Evolutionary conservation across 768 basidiomycete genomes (phyloP).

Genomic region (Melanogaster broomeanus): DNA sequence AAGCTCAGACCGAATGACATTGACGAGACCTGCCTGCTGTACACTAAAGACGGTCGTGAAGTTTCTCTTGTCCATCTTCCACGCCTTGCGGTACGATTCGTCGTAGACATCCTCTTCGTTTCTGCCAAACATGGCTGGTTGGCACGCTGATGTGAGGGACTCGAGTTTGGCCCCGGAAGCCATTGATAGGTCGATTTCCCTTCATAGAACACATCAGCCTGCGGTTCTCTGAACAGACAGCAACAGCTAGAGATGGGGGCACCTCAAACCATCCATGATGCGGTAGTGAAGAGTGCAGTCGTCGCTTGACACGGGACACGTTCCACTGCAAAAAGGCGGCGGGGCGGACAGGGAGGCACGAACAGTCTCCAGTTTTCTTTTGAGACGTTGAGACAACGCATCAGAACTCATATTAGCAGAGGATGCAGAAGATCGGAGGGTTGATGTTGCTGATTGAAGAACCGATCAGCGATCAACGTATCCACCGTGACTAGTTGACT

Average conservation of each 20-base stretch:
- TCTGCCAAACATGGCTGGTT: background rate
- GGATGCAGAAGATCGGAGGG: too few relatives aligned
- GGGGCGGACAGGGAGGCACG: background rate
- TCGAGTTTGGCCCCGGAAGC: background rate
- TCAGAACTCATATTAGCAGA: too few relatives aligned
- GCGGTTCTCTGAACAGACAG: background rate
- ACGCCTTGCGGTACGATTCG: slow-evolving; percentile 30
- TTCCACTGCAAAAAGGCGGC: slow-evolving; percentile 2
- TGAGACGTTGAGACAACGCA: background rate
- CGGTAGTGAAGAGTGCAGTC: background rate
- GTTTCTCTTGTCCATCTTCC: slow-evolving; percentile 39
- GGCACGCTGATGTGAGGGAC: background rate
- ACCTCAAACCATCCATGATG: background rate
- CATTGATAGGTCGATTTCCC: background rate
- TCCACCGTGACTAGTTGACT: too few relatives aligned
- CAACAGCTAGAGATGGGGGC: too few relatives aligned
- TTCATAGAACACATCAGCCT: background rate
- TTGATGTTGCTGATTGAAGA: too few relatives aligned
- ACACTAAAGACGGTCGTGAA: slow-evolving; percentile 37
- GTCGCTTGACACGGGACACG: background rate
- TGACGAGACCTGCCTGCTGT: slow-evolving; percentile 26
- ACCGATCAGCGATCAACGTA: too few relatives aligned
- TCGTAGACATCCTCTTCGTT: background rate
- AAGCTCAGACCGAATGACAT: slow-evolving; percentile 20
- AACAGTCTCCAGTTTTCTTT: background rate